These are phyloP conservation scores for Aspergillus fructus DNA, from an alignment of 2,329 filamentous ascomycete species.

Conservation along the genomic window DNA sequence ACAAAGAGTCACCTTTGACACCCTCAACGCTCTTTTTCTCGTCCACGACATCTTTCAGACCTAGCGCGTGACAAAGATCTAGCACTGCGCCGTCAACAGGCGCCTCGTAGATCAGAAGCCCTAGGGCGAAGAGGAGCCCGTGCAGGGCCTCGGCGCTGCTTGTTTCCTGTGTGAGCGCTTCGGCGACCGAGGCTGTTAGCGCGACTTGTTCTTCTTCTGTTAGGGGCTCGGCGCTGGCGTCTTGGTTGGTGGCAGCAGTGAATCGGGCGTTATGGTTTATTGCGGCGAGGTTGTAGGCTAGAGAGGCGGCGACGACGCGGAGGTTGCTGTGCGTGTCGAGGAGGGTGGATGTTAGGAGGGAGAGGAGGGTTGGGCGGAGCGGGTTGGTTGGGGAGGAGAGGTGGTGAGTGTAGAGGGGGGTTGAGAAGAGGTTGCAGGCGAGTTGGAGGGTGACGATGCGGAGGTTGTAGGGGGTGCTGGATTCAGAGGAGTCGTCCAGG, in stretches of 20 bases:
- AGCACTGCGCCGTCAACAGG: slow-evolving; percentile 71
- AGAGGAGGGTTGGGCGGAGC: slow-evolving; percentile 61
- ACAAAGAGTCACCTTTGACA: slow-evolving; percentile 46
- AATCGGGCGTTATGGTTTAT: slow-evolving; percentile 67
- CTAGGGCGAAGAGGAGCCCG: slow-evolving; percentile 73
- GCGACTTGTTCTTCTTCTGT: slow-evolving; percentile 74
- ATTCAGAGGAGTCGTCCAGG: slow-evolving; percentile 31
- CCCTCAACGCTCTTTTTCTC: slow-evolving; percentile 50
- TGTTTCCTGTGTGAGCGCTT: slow-evolving; percentile 62
- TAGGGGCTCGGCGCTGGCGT: slow-evolving; percentile 53
- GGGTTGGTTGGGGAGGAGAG: slow-evolving; percentile 60
- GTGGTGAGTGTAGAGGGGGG: slow-evolving; percentile 69
- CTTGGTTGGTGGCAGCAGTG: slow-evolving; percentile 39
- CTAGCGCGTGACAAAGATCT: slow-evolving; percentile 76
- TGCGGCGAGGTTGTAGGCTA: slow-evolving; percentile 78
- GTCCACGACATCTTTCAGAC: slow-evolving; percentile 64
- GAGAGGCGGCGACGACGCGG: slow-evolving; percentile 75
- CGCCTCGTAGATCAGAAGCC: slow-evolving; percentile 71
- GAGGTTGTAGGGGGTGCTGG: slow-evolving; percentile 72
- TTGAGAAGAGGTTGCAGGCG: slow-evolving; percentile 80
- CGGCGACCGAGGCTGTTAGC: slow-evolving; percentile 74
- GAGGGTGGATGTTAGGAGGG: slow-evolving; percentile 73
- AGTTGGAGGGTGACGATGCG: slow-evolving; percentile 79
- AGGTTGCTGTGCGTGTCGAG: slow-evolving; percentile 76
- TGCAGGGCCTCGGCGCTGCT: slow-evolving; percentile 67